A percentile compares a stretch with the other conserved stretches of the same genome.
Evolutionary conservation across 1,139 yeast genomes (phyloP).

Genomic region (Scheffersomyces quercinus): DNA sequence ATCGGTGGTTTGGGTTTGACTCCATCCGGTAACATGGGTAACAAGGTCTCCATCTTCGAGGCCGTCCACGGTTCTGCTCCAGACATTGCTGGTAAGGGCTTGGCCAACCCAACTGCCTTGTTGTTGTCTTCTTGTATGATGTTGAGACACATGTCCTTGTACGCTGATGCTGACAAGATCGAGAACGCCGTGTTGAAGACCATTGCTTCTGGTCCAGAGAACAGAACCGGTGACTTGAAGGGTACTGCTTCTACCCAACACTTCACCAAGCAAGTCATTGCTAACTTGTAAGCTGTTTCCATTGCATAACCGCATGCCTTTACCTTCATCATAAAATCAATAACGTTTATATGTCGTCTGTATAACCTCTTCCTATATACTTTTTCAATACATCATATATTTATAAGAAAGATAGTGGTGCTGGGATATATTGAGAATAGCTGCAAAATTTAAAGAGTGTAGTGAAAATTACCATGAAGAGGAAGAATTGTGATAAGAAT

Average conservation of each 20-base stretch:
- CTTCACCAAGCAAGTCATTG: slow-evolving; percentile 73
- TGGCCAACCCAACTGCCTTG: slow-evolving; percentile 98
- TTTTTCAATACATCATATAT: too few species aligned
- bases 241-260: slow-evolving; percentile 87
- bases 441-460: too few species aligned
- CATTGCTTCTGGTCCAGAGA: slow-evolving; percentile 90
- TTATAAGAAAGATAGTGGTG: too few species aligned
- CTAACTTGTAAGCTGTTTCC: slow-evolving; percentile 36
- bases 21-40: slow-evolving; percentile 99
- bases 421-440: too few species aligned
- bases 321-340: slow-evolving; percentile 1
- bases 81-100: slow-evolving; percentile 96
- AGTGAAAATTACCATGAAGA: too few species aligned
- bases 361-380: too few species aligned
- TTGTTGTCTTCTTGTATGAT: slow-evolving; percentile 95
- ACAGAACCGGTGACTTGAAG: slow-evolving; percentile 93
- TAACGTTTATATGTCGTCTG: background rate
- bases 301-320: slow-evolving; percentile 1
- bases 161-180: slow-evolving; percentile 75
- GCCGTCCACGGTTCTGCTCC: slow-evolving; percentile 99
- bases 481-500: too few species aligned
- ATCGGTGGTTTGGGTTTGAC: slow-evolving; percentile 98
- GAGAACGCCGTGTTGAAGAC: slow-evolving; percentile 89
- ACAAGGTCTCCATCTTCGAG: slow-evolving; percentile 94
- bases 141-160: slow-evolving; percentile 97